Evolutionary conservation across 768 basidiomycete species (phyloP), one percentile per base, ranked within the genome.

Genomic region (Mycena floridula): DNA sequence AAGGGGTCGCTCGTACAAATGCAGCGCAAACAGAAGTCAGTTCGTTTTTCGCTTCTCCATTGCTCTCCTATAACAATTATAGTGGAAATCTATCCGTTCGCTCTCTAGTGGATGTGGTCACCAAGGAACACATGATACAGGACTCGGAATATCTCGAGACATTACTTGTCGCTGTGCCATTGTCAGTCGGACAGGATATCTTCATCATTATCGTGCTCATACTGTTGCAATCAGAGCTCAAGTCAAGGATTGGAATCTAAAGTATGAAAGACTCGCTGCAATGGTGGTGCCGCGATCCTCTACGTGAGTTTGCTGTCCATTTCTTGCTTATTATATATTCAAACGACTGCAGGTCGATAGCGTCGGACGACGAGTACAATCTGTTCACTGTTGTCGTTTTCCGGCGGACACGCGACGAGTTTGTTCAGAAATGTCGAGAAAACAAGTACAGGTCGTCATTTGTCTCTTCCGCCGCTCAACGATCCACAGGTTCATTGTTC

Each of bases 231-330:
- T 16, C 20, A 94, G 73, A 81, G 73, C 64, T 40, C 67, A 79
- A 15, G 68, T 77, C 23, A 97, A 93, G 62, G 90, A 95, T 18
- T 99, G 94, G 93, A 83, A 79, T 54, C 55, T 67, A 20, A 89
- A 81, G 56, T 99, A 98, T 57, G 96, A 99, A 69, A 79, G 86
- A 39, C 65, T 99, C 38, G 73, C 87, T 0, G 55, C 75, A 25
- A 94, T 95, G 89, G 85, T 98, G 3, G 94, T 99, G 0, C 96
- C 96, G 12, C 78, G 96, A 42, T 92, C 92, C 36, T 82, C 92
- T 42, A 76, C 65, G 95, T 94, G 64, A 54, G 81, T 70, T 28
- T 15, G n/a, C 26, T 18, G 16, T 13, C n/a, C n/a, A n/a, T n/a
- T n/a, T n/a, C n/a, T n/a, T n/a, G n/a, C n/a, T n/a, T n/a, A n/a